phyloP scores from a whole-genome alignment of 2,329 filamentous ascomycete species.

The Alternaria viburni region DNA sequence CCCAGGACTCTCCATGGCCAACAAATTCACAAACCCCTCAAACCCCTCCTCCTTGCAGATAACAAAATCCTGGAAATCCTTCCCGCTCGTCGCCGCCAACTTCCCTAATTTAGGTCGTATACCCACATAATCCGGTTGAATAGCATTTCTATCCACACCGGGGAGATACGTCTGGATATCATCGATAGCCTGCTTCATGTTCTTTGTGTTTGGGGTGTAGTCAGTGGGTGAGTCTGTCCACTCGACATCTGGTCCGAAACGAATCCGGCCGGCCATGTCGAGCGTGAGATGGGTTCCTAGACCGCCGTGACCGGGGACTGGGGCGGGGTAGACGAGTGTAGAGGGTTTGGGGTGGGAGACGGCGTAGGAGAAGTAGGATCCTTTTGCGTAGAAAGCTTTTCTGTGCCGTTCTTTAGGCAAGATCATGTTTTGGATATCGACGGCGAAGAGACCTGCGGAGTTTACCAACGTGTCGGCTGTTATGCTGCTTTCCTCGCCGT shows the following conservation, averaged over 20 bases:
- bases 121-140: slow-evolving; percentile 86
- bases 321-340: slow-evolving; percentile 87
- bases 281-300: slow-evolving; percentile 93
- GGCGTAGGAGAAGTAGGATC: slow-evolving; percentile 89
- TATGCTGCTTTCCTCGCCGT: slow-evolving; percentile 60
- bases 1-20: slow-evolving; percentile 93
- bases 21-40: slow-evolving; percentile 82
- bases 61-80: slow-evolving; percentile 83
- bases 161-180: slow-evolving; percentile 85
- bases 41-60: slow-evolving; percentile 79
- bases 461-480: slow-evolving; percentile 82
- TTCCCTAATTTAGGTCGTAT: slow-evolving; percentile 83
- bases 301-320: slow-evolving; percentile 79
- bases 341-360: slow-evolving; percentile 68
- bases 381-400: slow-evolving; percentile 84
- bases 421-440: slow-evolving; percentile 81
- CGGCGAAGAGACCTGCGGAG: slow-evolving; percentile 80
- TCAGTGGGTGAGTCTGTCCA: slow-evolving; percentile 79
- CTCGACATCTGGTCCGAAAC: slow-evolving; percentile 94
- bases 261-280: slow-evolving; percentile 81
- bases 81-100: slow-evolving; percentile 65
- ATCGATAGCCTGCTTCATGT: slow-evolving; percentile 70
- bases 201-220: slow-evolving; percentile 68
- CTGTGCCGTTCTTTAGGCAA: slow-evolving; percentile 63
- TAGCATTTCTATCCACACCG: slow-evolving; percentile 66